These are phyloP conservation scores for Saturnispora besseyi DNA, from an alignment of 805 yeast species.

Conservation along the genomic window DNA sequence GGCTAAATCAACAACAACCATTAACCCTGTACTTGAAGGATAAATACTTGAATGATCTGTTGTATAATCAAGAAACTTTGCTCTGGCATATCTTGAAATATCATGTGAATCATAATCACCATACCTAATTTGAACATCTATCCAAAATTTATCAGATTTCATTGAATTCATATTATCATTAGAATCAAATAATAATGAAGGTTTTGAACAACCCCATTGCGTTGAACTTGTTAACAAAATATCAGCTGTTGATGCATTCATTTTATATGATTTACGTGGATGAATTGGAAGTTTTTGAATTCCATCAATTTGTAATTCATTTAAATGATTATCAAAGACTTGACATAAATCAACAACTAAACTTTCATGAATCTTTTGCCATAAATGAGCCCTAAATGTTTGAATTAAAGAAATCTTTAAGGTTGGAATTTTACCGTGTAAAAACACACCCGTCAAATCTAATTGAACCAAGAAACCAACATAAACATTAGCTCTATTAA, in stretches of 20 bases:
- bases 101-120: slow-evolving; percentile 99
- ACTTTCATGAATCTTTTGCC: slow-evolving; percentile 98
- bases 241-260: slow-evolving; percentile 95
- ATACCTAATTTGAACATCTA: slow-evolving; percentile 88
- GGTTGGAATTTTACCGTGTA: slow-evolving; percentile 97
- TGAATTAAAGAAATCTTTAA: slow-evolving; percentile 91
- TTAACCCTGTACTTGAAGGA: slow-evolving; percentile 88
- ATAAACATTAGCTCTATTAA: slow-evolving; percentile 94
- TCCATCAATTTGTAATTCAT: slow-evolving; percentile 69
- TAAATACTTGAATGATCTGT: slow-evolving; percentile 76
- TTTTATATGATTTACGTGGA: slow-evolving; percentile 93
- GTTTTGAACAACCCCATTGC: slow-evolving; percentile 76
- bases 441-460: slow-evolving; percentile 91
- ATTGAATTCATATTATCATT: slow-evolving; percentile 55
- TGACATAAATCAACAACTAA: slow-evolving; percentile 90
- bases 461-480: slow-evolving; percentile 95
- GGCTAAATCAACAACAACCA: slow-evolving; percentile 87
- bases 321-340: slow-evolving; percentile 80
- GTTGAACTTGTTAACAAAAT: slow-evolving; percentile 64
- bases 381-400: slow-evolving; percentile 92
- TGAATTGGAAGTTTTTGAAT: slow-evolving; percentile 91
- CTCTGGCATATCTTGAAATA: slow-evolving; percentile 84
- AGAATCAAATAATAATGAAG: slow-evolving; percentile 68
- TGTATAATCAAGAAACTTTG: slow-evolving; percentile 89
- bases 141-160: slow-evolving; percentile 70